Evolutionary conservation across 805 yeast genomes (phyloP), one percentile per base, ranked within the genome.

Genomic region (Wickerhamomyces bisporus): DNA sequence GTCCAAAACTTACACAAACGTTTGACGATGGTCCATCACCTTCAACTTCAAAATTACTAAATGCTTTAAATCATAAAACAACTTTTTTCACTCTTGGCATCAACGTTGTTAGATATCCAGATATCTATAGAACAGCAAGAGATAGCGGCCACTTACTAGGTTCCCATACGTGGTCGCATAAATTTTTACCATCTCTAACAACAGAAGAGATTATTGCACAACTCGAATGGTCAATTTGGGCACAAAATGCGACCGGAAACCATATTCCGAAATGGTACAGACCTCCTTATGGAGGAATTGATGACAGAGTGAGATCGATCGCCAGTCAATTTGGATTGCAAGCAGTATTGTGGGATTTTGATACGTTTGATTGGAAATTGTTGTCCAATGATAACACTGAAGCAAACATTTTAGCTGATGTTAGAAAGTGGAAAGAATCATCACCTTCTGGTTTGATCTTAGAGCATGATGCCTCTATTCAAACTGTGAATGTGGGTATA

Each of bases 251-350:
- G 1, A 88, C 97, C 0, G 85, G 86, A 0, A 69, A 79, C 20
- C 89, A 88, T 52, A 57, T 85, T 9, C 98, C 98, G 6, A 82
- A 81, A 53, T 91, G 91, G 85, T 91, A 85, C 59, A 73, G 98
- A 48, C 98, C 98, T 0, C 98, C 98, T 1, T 91, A 86, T 56
- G 98, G 98, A 1, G 97, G 95, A 0, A 70, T 86, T 25, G 98
- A 91, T 62, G 81, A 88, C 57, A 66, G 98, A 38, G 83, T 91
- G 1, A 66, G 98, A 40, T 64, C 79, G 2, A 85, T 91, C 38
- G 73, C 86, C 13, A 67, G 89, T 37, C 85, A 81, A 60, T 83
- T 91, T 59, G 96, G 96, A 0, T 73, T 91, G 71, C 87, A 81
- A 52, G 77, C 85, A 5, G 96, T 84, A 19, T 61, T 91, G 25